Evolutionary conservation across 805 yeast genomes (phyloP).

Genomic region (Saccharomycodes ludwigii): DNA sequence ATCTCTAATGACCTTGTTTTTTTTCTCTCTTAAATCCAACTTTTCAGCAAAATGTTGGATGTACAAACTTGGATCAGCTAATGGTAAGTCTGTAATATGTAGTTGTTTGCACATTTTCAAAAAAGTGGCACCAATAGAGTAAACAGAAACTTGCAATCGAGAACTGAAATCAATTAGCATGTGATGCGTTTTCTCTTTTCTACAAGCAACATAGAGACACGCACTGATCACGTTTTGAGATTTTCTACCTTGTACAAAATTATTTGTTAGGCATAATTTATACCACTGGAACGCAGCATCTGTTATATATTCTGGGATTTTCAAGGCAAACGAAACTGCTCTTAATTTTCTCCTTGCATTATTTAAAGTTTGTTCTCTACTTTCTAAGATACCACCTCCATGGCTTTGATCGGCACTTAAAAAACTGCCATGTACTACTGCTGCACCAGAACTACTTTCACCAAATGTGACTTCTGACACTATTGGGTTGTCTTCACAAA

Average conservation of each 20-base stretch:
- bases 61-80: conserved; percentile 89
- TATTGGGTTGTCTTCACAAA: conserved; percentile 83
- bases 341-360: conserved; percentile 73
- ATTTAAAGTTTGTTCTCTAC: conserved; percentile 77
- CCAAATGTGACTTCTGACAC: conserved; percentile 93
- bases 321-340: conserved; percentile 66
- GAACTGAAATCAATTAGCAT: conserved; percentile 95
- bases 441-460: conserved; percentile 87
- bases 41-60: conserved; percentile 89
- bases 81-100: conserved; percentile 64
- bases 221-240: conserved; percentile 94
- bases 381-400: conserved; percentile 68
- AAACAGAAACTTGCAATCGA: conserved; percentile 79
- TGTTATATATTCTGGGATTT: conserved; percentile 72
- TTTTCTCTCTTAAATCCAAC: conserved; percentile 65
- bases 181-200: conserved; percentile 82
- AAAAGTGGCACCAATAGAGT: conserved; percentile 91
- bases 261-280: conserved; percentile 69
- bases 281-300: conserved; percentile 88
- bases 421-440: conserved; percentile 90
- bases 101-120: conserved; percentile 82
- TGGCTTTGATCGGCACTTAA: conserved; percentile 78
- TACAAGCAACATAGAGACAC: conserved; percentile 88
- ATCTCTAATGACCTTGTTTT: conserved; percentile 68
- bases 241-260: conserved; percentile 93